Evolutionary conservation across 169 alveolate species (phyloP), one percentile per base, ranked within the genome.

Genomic region (Eimeria zaria): DNA sequence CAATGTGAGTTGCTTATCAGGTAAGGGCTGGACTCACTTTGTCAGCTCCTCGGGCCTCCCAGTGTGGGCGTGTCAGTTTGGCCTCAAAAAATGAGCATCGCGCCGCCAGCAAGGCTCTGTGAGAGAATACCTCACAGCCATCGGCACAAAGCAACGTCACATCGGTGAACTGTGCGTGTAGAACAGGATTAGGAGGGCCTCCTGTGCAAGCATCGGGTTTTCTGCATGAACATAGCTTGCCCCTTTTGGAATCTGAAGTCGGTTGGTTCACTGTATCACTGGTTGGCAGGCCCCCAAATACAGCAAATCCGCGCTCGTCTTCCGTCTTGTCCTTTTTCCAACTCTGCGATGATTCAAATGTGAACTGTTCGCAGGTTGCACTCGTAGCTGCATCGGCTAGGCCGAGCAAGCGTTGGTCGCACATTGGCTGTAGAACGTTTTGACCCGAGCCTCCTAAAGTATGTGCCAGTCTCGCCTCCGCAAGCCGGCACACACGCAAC

Each of bases 31-130:
- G 55, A 33, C 93, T 85, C 60, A 60, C 93, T 27, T 62, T 85
- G 53, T 85, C 93, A 36, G 80, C 67, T 33, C 33, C 81, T 18
- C 64, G 91, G 48, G 91, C 71, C 89, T 81, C 80, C 96, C 85
- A 80, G 88, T 88, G 89, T 11, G 89, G 74, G 14, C 96, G 91
- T 20, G 96, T 93, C 41, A 93, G 94, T 83, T 62, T 93, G 18
- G 96, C 96, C 88, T 93, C 96, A 58, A 93, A 93, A 62, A 93
- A 93, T 14, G 96, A 41, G 39, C 94, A 80, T 6, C 91, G 89
- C 39, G 96, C 96, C 30, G 96, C 96, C 69, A 93, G 44, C 69
- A 93, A 78, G 14, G 96, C 96, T 16, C 96, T 83, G 80, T 93
- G 96, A 39, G 96, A 93, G 9, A 62, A 55, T 14, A 93, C 76